Base-by-base conservation (phyloP, 371 early-diverging fungal genomes). In the Mucor racemosus region DNA sequence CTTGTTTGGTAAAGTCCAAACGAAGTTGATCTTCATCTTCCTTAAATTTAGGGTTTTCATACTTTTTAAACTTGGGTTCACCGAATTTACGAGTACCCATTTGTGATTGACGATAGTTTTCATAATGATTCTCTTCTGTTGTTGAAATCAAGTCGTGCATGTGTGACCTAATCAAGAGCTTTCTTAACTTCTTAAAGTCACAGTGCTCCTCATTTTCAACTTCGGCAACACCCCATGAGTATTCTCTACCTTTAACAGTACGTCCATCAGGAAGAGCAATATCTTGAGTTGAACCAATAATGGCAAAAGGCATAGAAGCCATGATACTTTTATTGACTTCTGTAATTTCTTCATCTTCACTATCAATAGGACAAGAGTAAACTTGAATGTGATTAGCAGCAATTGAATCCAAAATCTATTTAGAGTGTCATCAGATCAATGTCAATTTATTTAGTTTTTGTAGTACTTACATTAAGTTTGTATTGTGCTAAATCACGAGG, bases 131-230 rank as follows among this genome's bases (percentile, higher is more conserved):
- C 62, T 96, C 95, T 75, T 96, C 93, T 39, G 97, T 96, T 58
- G 91, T 88, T 48, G 84, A 76, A 70, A 96, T 91, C 61, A 97
- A 86, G 72, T 95, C 96, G 71, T 94, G 86, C 97, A 97, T 95
- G 79, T 97, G 96, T 21, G 94, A 90, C 66, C 94, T 81, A 76
- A 97, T 90, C 60, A 97, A 85, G 66, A 97, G 77, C 77, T 90
- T 92, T 71, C 97, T 91, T 48, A 99, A 90, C 78, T 95, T 94
- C 74, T 88, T 90, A 76, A 97, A 96, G 80, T 97, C 98, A 76
- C 92, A 94, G 68, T 93, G 91, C 33, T 84, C 85, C 67, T 95
- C 94, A 69, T 94, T 92, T 69, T 97, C 95, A 50, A 96, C 94
- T 74, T 94, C 94, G 11, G 94, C 92, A 58, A 93, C 90, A 66